Evolutionary conservation across 1,139 yeast species (phyloP).

Genomic region (Fermentozyma sake): DNA sequence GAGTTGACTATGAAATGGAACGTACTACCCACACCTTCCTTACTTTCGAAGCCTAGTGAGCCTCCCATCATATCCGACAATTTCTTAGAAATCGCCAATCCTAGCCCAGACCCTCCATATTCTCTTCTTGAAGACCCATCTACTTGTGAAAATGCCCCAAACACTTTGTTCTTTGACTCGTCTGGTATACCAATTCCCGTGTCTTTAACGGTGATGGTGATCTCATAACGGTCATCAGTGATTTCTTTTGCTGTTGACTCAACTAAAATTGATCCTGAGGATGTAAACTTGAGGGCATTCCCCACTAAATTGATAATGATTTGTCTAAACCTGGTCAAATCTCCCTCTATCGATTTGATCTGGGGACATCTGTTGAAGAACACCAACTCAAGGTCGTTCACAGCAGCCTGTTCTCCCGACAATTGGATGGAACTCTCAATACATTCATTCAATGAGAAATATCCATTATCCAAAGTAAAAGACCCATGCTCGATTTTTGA

Average conservation of each 20-base stretch:
- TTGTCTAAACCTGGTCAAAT: conserved; percentile 49
- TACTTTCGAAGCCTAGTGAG: conserved; percentile 45
- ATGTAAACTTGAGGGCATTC: conserved; percentile 55
- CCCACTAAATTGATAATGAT: conserved; percentile 53
- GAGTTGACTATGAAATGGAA: conserved; percentile 38
- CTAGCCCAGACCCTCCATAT: conserved; percentile 60
- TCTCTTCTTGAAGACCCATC: conserved; percentile 56
- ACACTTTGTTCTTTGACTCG: conserved; percentile 44
- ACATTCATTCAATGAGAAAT: conserved; percentile 49
- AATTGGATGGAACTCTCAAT: conserved; percentile 50
- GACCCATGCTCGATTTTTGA: conserved; percentile 57
- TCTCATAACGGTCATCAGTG: conserved; percentile 35
- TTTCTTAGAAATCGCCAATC: conserved; percentile 56
- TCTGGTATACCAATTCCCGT: conserved; percentile 63
- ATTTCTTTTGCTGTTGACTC: conserved; percentile 29
- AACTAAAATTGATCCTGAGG: conserved; percentile 43
- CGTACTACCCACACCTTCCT: conserved; percentile 49
- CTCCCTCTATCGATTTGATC: conserved; percentile 44
- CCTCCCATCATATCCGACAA: conserved; percentile 60
- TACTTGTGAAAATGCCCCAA: conserved; percentile 58
- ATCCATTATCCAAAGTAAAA: conserved; percentile 40
- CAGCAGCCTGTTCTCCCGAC: conserved; percentile 49
- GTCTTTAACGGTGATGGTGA: conserved; percentile 43
- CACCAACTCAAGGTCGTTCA: conserved; percentile 45
- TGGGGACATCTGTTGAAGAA: conserved; percentile 42